A percentile compares a stretch with the other conserved stretches of the same genome.
Evolutionary conservation across 2,329 filamentous ascomycete genomes (phyloP).

Genomic region (Aureobasidium vineae): DNA sequence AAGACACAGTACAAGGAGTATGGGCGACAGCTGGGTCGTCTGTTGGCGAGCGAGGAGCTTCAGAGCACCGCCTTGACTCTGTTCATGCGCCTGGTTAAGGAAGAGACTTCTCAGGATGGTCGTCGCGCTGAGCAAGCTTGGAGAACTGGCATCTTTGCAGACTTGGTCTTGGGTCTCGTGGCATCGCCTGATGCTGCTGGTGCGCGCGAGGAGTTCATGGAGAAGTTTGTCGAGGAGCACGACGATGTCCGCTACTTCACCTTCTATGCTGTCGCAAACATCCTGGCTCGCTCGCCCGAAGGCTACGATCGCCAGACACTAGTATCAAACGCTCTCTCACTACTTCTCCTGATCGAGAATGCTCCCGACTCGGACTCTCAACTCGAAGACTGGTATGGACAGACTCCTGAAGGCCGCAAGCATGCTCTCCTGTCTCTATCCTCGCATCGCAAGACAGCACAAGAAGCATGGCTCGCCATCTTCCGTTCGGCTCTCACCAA

Average conservation of each 20-base stretch:
- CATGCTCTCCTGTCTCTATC: conserved; percentile 63
- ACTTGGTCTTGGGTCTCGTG: conserved; percentile 63
- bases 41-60: conserved; percentile 61
- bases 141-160: conserved; percentile 60
- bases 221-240: conserved; percentile 74
- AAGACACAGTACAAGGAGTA: conserved; percentile 72
- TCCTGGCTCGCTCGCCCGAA: conserved; percentile 12
- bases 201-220: conserved; percentile 68
- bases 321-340: conserved; percentile 59
- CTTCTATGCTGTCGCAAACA: conserved; percentile 62
- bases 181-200: conserved; percentile 56
- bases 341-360: conserved; percentile 66
- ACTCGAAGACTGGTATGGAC: conserved; percentile 66
- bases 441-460: conserved; percentile 74
- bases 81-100: conserved; percentile 79
- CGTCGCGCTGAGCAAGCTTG: conserved; percentile 61
- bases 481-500: conserved; percentile 66
- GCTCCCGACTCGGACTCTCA: conserved; percentile 67
- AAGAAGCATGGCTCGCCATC: conserved; percentile 81
- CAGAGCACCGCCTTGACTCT: conserved; percentile 71
- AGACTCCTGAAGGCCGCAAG: conserved; percentile 64
- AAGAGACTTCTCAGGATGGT: conserved; percentile 61
- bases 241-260: conserved; percentile 85
- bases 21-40: conserved; percentile 54
- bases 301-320: conserved; percentile 39